Conservation (phyloP, 768 basidiomycete genomes). For the Piloderma croceum region DNA sequence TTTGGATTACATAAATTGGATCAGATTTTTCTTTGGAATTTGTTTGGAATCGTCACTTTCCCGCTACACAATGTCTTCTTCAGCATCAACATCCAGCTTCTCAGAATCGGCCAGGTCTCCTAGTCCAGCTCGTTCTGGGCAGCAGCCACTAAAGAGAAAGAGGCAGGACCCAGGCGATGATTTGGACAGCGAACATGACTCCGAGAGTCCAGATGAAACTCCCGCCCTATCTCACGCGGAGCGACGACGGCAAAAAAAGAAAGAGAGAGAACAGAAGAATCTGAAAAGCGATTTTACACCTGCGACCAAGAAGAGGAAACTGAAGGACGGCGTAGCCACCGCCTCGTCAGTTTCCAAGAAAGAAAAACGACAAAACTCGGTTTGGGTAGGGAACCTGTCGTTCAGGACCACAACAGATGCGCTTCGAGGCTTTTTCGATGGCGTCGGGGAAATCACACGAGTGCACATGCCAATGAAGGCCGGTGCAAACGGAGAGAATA, state of each 20-base stretch:
- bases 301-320: constrained; percentile 9
- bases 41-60: no score
- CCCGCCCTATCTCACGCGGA: constrained; percentile 74
- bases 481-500: constrained; percentile 53
- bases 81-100: constrained; percentile 3
- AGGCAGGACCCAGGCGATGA: constrained; percentile 5
- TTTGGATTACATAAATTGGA: no score
- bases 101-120: constrained; percentile 8
- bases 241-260: constrained; percentile 56
- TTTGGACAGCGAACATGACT: constrained; percentile 14
- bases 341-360: constrained; percentile 24
- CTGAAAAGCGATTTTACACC: not conserved
- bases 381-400: constrained; percentile 94
- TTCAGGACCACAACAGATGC: constrained; percentile 81
- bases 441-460: constrained; percentile 68
- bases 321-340: constrained; percentile 12
- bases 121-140: not conserved
- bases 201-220: constrained; percentile 30
- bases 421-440: constrained; percentile 66
- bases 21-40: no score
- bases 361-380: constrained; percentile 69
- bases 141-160: constrained; percentile 19
- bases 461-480: constrained; percentile 83
- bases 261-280: constrained; percentile 9
- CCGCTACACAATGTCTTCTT: not conserved